Conservation (phyloP, 164 flowering plant species). For the Protea cynaroides region DNA sequence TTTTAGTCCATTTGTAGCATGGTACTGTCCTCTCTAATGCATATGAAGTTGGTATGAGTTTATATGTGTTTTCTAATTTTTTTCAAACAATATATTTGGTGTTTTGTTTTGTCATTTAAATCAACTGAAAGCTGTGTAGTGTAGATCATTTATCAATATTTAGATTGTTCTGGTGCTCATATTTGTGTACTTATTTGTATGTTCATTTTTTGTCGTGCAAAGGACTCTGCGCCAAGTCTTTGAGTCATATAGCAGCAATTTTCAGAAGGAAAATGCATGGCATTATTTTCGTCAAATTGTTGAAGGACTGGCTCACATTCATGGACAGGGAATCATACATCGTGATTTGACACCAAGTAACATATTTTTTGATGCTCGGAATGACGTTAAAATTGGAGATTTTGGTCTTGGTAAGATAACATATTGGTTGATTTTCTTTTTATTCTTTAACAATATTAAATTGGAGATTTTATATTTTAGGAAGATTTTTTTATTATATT, state of each 20-base stretch:
- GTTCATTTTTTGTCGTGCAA: constrained; percentile 8
- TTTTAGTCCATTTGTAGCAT: not conserved
- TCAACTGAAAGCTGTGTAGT: no score
- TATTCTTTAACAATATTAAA: not conserved
- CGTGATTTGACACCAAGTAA: constrained; percentile 93
- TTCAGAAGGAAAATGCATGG: constrained; percentile 80
- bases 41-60: no score
- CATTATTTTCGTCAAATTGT: constrained; percentile 93
- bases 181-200: not conserved
- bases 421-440: not conserved
- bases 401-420: constrained; percentile 88
- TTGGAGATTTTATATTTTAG: not conserved
- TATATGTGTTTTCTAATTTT: no score
- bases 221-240: constrained; percentile 84
- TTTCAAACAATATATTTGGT: no score
- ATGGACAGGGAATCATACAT: constrained; percentile 96
- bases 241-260: constrained; percentile 59
- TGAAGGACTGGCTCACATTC: constrained; percentile 94
- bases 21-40: not conserved
- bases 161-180: not conserved
- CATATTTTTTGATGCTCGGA: constrained; percentile 94
- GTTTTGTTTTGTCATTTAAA: no score
- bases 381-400: constrained; percentile 95
- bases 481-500: not conserved
- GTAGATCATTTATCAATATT: not conserved